Conservation (phyloP, 192 early-diverging fungal genomes). For the Entophlyctis luteolus region DNA sequence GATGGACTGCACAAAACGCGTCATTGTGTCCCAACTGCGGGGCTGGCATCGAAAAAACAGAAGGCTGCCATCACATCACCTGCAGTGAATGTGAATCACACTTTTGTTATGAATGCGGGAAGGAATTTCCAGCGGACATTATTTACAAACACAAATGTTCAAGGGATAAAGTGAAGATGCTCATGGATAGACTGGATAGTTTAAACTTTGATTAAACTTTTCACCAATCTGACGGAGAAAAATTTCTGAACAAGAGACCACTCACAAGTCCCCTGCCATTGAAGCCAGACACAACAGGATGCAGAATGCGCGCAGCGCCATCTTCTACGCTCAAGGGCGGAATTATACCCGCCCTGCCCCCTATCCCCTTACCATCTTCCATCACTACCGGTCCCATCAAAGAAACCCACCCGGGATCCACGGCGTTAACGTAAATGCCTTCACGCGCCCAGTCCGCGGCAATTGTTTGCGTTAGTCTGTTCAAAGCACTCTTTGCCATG, state of each 20-base stretch:
- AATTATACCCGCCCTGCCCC: not conserved
- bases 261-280: slow-evolving; percentile 2
- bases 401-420: slow-evolving; percentile 25
- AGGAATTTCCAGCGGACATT: not conserved
- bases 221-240: slow-evolving; percentile 3
- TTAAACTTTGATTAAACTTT: no score
- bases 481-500: slow-evolving; percentile 28
- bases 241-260: slow-evolving; percentile 20
- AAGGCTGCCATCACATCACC: not conserved
- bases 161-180: no score
- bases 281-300: slow-evolving; percentile 16
- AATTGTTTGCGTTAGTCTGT: slow-evolving; percentile 19
- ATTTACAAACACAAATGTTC: not conserved
- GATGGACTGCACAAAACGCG: not conserved
- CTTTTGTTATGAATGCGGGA: not conserved
- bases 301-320: slow-evolving; percentile 23
- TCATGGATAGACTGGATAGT: no score
- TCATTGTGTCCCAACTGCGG: not conserved
- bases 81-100: not conserved
- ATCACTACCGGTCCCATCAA: slow-evolving; percentile 16
- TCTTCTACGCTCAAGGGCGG: slow-evolving; percentile 24
- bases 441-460: slow-evolving; percentile 7
- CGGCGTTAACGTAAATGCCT: slow-evolving; percentile 21
- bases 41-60: not conserved
- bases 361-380: slow-evolving; percentile 5